A percentile compares a stretch with the other conserved stretches of the same genome.
Conservation (phyloP, 177 flowering plant species). For the Vitis hybrid region DNA sequence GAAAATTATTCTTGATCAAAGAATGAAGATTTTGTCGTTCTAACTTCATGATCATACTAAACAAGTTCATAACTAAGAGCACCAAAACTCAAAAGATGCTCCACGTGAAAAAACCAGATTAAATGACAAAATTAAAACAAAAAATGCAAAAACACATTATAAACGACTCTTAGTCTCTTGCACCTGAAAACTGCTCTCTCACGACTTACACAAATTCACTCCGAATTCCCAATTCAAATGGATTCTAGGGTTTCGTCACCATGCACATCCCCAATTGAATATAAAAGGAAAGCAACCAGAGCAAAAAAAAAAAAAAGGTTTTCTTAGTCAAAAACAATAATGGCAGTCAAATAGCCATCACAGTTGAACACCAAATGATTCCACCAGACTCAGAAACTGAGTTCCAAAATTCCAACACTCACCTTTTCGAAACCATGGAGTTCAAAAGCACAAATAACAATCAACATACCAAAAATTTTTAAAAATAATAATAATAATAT, state of each 20-base stretch:
- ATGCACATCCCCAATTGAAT: conserved; percentile 7
- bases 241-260: neutral
- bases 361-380: conserved; percentile 1
- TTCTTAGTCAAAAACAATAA: conserved; percentile 6
- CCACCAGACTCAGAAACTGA: no score
- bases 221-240: conserved; percentile 2
- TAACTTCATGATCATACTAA: neutral
- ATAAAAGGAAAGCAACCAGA: neutral
- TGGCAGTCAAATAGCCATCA: conserved; percentile 5
- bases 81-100: neutral
- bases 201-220: neutral
- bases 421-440: neutral
- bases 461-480: neutral
- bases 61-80: neutral
- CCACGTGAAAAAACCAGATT: neutral
- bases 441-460: neutral
- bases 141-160: neutral
- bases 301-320: neutral
- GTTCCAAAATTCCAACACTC: neutral
- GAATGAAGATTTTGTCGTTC: no score
- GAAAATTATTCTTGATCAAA: no score
- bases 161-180: conserved; percentile 4
- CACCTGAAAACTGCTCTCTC: neutral
- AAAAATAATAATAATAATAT: neutral
- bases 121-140: neutral